Percentiles rank a stretch among this genome's conserved stretches.
phyloP scores from a whole-genome alignment of 345 rosid genomes.

The Jatropha curcas region DNA sequence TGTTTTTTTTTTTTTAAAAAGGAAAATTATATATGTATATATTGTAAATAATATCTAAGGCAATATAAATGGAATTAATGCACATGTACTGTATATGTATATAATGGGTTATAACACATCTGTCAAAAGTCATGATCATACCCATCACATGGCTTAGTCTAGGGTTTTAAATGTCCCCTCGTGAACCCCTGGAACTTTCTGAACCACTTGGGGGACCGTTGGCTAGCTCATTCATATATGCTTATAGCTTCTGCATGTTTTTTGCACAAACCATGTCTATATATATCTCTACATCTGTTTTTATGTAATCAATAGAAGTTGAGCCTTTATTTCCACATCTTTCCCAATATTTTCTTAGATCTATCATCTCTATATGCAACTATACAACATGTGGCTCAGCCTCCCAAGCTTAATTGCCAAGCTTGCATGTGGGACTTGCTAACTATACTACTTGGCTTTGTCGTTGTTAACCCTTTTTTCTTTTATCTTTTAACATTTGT shows the following conservation, averaged over 20 bases:
- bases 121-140: conserved; percentile 30
- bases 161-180: conserved; percentile 17
- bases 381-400: too few species aligned
- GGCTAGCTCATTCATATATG: not conserved
- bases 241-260: not conserved
- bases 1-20: too few species aligned
- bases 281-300: too few species aligned
- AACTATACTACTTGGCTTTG: too few species aligned
- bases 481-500: too few species aligned
- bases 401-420: too few species aligned
- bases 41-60: not conserved
- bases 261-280: too few species aligned
- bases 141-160: conserved; percentile 33
- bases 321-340: too few species aligned
- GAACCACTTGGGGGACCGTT: conserved; percentile 33
- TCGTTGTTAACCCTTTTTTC: too few species aligned
- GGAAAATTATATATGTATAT: not conserved
- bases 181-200: conserved; percentile 34
- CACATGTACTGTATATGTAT: conserved; percentile 4
- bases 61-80: conserved; percentile 11
- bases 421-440: too few species aligned
- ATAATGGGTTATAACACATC: not conserved
- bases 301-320: not conserved
- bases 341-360: too few species aligned
- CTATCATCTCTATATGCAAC: too few species aligned